Evolutionary conservation across 139 green algal species (phyloP), one percentile per base, ranked within the genome.

Genomic region (Prasinococcaceae sp.): DNA sequence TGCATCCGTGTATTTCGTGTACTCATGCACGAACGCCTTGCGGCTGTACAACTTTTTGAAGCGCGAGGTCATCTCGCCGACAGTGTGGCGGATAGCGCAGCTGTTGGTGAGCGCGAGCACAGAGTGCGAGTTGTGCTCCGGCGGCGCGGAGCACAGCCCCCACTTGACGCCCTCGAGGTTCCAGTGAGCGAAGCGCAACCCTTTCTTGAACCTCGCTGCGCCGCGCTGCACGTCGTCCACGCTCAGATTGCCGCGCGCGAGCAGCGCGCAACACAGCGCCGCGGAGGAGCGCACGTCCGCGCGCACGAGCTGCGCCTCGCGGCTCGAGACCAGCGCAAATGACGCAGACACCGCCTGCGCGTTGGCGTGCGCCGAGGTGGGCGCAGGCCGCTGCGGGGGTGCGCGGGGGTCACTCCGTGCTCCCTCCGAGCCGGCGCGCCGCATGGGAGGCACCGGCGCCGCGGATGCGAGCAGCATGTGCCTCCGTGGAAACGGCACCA

Each of bases 391-490:
- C 10, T 24, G 9, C 30, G 9, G 10, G 16, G 29, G 6, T 53
- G 8, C 10, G 16, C 6, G 20, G 8, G 30, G 12, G 6, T 5
- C 38, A 5, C 38, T 5, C 38, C 38, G 10, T 45, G 38, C 38
- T 14, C 19, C 12, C 14, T 8, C 9, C 38, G 38, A 5, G 5
- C 14, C 10, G 12, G 19, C 5, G 9, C 14, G 5, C 5, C 38
- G 9, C 38, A 45, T 45, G 32, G 8, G 38, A 25, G 38, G 38
- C 28, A 83, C 54, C 9, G 81, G 83, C 9, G 72, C 61, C 58
- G 85, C 69, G 45, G 40, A 50, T 20, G 65, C 63, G 20, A 83
- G 52, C 37, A 93, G 58, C 71, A 93, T 92, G 63, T 93, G 83
- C 58, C 86, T 69, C 33, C 69, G 46, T 3, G 64, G 61, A 59